These are phyloP conservation scores for Ustilaginoidea virens DNA, from an alignment of 2,329 filamentous ascomycete genomes.

Conservation along the genomic window DNA sequence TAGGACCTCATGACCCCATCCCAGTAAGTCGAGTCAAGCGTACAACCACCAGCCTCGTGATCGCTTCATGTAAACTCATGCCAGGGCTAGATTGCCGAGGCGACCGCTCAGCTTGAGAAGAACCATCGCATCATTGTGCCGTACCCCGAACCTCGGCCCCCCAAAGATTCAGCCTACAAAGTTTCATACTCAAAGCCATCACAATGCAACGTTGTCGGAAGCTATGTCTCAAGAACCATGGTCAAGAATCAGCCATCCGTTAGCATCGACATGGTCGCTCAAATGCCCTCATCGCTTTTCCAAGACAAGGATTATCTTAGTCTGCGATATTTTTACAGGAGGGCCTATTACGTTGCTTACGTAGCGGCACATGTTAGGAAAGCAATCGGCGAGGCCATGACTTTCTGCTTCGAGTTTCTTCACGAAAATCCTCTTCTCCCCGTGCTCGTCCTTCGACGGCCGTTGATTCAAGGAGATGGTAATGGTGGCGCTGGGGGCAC, in stretches of 20 bases:
- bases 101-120: constrained; percentile 50
- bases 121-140: constrained; percentile 58
- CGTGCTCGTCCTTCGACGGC: constrained; percentile 34
- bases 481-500: constrained; percentile 7
- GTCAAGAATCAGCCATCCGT: constrained; percentile 43
- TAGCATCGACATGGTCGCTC: constrained; percentile 68
- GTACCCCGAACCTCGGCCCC: constrained; percentile 67
- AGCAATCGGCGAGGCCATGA: constrained; percentile 34
- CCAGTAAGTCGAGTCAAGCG: constrained; percentile 27
- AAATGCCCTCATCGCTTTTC: constrained; percentile 67
- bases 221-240: constrained; percentile 65
- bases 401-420: constrained; percentile 47
- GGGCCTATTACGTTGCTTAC: constrained; percentile 80
- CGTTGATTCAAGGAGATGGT: constrained; percentile 2
- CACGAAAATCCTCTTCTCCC: constrained; percentile 67
- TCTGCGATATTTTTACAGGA: constrained; percentile 86
- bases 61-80: background rate
- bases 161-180: constrained; percentile 65
- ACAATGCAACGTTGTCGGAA: constrained; percentile 76
- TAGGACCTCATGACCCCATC: constrained; percentile 31
- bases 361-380: constrained; percentile 56
- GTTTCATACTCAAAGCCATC: constrained; percentile 61
- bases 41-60: background rate
- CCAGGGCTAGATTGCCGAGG: constrained; percentile 46
- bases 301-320: constrained; percentile 93